Percentiles rank a stretch among this genome's conserved stretches.
phyloP scores from a whole-genome alignment of 495 filamentous ascomycete genomes.

The Talaromyces ruber region DNA sequence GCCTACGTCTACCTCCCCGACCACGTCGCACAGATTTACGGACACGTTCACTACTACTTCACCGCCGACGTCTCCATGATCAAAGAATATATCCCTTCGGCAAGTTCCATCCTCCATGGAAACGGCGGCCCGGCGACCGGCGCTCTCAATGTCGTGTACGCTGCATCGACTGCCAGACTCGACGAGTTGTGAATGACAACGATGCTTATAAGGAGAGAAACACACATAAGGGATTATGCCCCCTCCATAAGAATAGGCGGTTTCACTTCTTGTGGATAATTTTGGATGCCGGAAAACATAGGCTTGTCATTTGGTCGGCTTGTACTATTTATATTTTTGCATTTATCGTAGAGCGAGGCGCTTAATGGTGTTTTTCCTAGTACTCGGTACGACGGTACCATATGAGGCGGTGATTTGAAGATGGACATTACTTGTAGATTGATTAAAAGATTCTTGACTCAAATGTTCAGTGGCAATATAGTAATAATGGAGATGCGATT shows the following conservation, averaged over 20 bases:
- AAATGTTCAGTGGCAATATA: not conserved
- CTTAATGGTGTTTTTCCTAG: not conserved
- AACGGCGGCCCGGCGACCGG: constrained; percentile 28
- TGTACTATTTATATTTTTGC: not conserved
- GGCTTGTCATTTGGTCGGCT: not conserved
- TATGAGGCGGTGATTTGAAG: not conserved
- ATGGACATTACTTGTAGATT: not conserved
- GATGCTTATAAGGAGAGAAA: not conserved
- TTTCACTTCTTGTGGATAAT: not conserved
- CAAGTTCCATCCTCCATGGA: constrained; percentile 21
- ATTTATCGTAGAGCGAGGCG: not conserved
- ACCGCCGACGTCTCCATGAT: constrained; percentile 57
- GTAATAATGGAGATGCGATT: not conserved
- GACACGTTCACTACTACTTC: constrained; percentile 90
- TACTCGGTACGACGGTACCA: not conserved
- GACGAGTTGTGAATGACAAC: constrained; percentile 23
- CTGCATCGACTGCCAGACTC: constrained; percentile 25
- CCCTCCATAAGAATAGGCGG: not conserved
- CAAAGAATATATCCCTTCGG: constrained; percentile 21
- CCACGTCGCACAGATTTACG: constrained; percentile 69
- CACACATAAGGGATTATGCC: not conserved
- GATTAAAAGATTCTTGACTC: not conserved
- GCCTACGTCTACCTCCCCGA: constrained; percentile 86
- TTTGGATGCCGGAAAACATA: not conserved
- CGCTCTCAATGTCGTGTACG: constrained; percentile 30